Evolutionary conservation across 495 filamentous ascomycete species (phyloP).

Genomic region (Trichoderma asperelloides): DNA sequence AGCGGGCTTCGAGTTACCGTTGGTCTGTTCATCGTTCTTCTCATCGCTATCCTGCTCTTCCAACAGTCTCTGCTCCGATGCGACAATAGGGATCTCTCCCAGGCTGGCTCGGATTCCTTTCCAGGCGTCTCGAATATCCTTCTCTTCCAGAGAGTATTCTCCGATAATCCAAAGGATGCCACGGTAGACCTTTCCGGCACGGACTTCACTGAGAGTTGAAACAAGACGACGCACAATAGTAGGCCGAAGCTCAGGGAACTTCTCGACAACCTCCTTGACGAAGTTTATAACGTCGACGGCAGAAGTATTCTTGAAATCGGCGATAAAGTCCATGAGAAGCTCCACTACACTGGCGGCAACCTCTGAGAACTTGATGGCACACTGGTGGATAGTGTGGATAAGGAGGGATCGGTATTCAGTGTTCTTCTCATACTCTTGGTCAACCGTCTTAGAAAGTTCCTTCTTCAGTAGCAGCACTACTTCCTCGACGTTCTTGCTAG

Average conservation of each 20-base stretch:
- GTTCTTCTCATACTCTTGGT: slow-evolving; percentile 99
- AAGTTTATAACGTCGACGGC: slow-evolving; percentile 98
- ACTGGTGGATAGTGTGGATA: slow-evolving; percentile 95
- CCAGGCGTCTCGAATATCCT: slow-evolving; percentile 94
- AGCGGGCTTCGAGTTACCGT: slow-evolving; percentile 67
- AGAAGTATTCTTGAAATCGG: slow-evolving; percentile 93
- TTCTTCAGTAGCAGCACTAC: slow-evolving; percentile 95
- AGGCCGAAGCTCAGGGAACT: slow-evolving; percentile 81
- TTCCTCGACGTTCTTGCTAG: slow-evolving; percentile 97
- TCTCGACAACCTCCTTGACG: slow-evolving; percentile 98
- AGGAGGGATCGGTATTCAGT: slow-evolving; percentile 91
- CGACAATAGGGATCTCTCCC: slow-evolving; percentile 94
- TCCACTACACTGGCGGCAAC: slow-evolving; percentile 95
- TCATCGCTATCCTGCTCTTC: slow-evolving; percentile 49
- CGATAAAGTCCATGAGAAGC: slow-evolving; percentile 98
- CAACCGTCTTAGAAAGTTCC: slow-evolving; percentile 92
- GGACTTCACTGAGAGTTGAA: slow-evolving; percentile 83
- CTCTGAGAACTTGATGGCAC: slow-evolving; percentile 97
- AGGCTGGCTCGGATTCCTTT: slow-evolving; percentile 89
- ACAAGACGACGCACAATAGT: slow-evolving; percentile 85
- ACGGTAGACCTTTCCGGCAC: slow-evolving; percentile 94
- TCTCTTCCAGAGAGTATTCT: slow-evolving; percentile 90
- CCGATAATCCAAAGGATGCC: slow-evolving; percentile 97
- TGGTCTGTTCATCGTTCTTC: slow-evolving; percentile 62
- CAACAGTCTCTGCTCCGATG: slow-evolving; percentile 86